Evolutionary conservation across 2,329 filamentous ascomycete genomes (phyloP).

Genomic region (Microdochium paspali): DNA sequence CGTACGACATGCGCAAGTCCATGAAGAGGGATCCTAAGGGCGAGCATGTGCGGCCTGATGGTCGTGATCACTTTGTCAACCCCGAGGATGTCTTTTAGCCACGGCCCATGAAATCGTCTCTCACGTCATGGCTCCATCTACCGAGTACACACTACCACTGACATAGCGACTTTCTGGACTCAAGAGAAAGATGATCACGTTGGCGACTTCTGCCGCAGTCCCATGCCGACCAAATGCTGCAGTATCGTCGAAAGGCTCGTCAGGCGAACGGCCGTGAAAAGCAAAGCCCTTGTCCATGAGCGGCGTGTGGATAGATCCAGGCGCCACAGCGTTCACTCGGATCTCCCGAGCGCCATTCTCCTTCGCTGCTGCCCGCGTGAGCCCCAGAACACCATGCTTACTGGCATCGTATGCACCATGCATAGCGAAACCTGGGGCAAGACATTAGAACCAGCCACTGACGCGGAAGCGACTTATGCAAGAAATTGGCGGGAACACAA

Average conservation of each 20-base stretch:
- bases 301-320: conserved; percentile 39
- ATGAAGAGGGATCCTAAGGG: conserved; percentile 69
- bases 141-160: conserved; percentile 33
- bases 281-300: conserved; percentile 35
- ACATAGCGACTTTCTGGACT: conserved; percentile 36
- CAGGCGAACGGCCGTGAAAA: conserved; percentile 19
- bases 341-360: conserved; percentile 28
- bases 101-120: neutral
- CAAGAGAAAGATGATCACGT: conserved; percentile 36
- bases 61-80: conserved; percentile 67
- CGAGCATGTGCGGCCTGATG: conserved; percentile 71
- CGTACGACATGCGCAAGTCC: conserved; percentile 93
- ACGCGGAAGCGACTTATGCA: neutral
- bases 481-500: conserved; percentile 18
- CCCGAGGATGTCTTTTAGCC: conserved; percentile 77
- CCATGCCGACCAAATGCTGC: conserved; percentile 32
- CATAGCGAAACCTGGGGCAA: neutral
- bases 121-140: conserved; percentile 30
- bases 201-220: conserved; percentile 35
- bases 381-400: conserved; percentile 20
- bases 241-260: conserved; percentile 30
- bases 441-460: neutral
- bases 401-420: conserved; percentile 18
- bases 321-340: conserved; percentile 35
- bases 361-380: conserved; percentile 19